Conservation (phyloP, 2,329 filamentous ascomycete species). For the Lanzia echinophila region DNA sequence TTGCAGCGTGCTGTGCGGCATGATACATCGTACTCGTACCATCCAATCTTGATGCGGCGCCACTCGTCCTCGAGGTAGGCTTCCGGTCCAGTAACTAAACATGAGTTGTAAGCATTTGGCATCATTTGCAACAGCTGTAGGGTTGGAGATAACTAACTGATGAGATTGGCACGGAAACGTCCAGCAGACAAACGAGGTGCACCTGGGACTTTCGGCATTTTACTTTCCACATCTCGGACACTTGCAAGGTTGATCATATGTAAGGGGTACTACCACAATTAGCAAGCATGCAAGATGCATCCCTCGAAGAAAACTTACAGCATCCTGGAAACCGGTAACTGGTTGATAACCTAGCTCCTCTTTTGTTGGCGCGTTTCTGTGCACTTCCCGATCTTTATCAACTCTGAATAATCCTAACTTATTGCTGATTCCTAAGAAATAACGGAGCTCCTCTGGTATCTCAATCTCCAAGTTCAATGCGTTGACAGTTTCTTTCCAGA, state of each 20-base stretch:
- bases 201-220: conserved; percentile 40
- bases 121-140: background rate
- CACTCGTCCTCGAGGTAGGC: conserved; percentile 66
- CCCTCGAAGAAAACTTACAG: conserved; percentile 39
- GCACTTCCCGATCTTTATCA: conserved; percentile 54
- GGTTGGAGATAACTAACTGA: conserved; percentile 30
- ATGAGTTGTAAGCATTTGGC: background rate
- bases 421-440: conserved; percentile 61
- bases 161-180: conserved; percentile 67
- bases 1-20: conserved; percentile 65
- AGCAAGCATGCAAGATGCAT: conserved; percentile 3
- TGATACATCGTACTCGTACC: conserved; percentile 51
- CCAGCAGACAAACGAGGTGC: conserved; percentile 50
- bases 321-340: conserved; percentile 62
- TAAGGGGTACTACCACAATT: conserved; percentile 55
- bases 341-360: conserved; percentile 57
- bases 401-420: conserved; percentile 63
- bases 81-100: conserved; percentile 47
- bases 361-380: conserved; percentile 51
- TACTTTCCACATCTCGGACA: conserved; percentile 51
- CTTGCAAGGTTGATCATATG: conserved; percentile 61
- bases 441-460: conserved; percentile 53
- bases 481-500: conserved; percentile 54
- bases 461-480: conserved; percentile 53
- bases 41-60: conserved; percentile 49